Conservation (phyloP, 192 early-diverging fungal genomes). For the Backusella luteola region DNA sequence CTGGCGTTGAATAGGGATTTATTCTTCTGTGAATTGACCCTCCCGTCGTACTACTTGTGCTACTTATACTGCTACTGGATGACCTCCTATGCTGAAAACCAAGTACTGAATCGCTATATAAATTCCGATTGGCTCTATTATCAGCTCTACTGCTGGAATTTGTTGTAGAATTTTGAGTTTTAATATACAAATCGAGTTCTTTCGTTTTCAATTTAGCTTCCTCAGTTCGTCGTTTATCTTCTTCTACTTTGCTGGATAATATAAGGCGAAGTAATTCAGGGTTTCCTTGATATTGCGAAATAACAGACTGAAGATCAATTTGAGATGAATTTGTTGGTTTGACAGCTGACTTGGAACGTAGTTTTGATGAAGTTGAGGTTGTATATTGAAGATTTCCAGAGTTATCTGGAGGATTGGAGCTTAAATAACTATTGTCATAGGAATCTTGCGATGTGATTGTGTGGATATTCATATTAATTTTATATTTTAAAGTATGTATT, state of each 20-base stretch:
- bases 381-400: neutral
- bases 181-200: slow-evolving; percentile 46
- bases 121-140: neutral
- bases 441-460: slow-evolving; percentile 8
- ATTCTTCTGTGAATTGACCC: slow-evolving; percentile 12
- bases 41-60: slow-evolving; percentile 4
- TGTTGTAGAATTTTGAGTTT: slow-evolving; percentile 25
- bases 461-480: slow-evolving; percentile 4
- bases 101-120: neutral
- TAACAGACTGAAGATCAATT: slow-evolving; percentile 47
- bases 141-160: neutral
- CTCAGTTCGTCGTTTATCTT: slow-evolving; percentile 55
- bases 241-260: slow-evolving; percentile 52
- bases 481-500: neutral
- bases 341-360: slow-evolving; percentile 9
- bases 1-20: neutral
- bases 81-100: neutral
- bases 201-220: slow-evolving; percentile 51
- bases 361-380: neutral
- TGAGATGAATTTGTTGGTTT: neutral
- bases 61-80: slow-evolving; percentile 11
- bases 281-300: slow-evolving; percentile 44
- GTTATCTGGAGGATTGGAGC: neutral
- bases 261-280: slow-evolving; percentile 56
- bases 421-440: slow-evolving; percentile 10